These are phyloP conservation scores for Skeletonema marinoi DNA, from an alignment of 108 stramenopile genomes.

Conservation along the genomic window DNA sequence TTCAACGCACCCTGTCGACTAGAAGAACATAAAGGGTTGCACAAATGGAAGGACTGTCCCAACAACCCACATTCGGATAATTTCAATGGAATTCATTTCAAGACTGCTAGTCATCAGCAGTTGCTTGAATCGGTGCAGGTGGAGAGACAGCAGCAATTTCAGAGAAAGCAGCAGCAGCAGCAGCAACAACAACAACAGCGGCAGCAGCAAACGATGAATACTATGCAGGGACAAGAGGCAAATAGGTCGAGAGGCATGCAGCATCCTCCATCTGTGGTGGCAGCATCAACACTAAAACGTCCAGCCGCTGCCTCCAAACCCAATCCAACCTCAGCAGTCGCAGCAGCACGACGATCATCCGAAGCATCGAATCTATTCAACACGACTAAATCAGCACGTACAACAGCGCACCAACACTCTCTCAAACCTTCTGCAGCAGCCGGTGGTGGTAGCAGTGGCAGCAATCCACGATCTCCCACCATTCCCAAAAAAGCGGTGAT, in stretches of 20 bases:
- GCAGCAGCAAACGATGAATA: neutral
- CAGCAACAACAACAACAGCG: too few species aligned
- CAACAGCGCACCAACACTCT: neutral
- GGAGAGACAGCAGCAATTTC: neutral
- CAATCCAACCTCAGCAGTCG: neutral
- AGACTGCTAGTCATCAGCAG: neutral
- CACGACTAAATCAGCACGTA: neutral
- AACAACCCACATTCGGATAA: neutral
- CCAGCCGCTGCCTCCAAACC: neutral
- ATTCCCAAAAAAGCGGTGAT: neutral
- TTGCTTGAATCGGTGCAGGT: neutral
- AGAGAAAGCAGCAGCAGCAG: neutral
- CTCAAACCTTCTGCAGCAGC: neutral
- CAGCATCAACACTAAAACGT: neutral
- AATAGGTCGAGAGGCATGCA: neutral
- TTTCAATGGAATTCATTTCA: neutral
- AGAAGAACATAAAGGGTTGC: neutral
- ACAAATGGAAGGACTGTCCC: neutral
- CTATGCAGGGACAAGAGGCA: neutral
- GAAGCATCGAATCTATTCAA: neutral
- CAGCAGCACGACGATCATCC: neutral
- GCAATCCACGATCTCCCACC: too few species aligned
- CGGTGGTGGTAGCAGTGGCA: neutral
- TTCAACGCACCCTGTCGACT: neutral
- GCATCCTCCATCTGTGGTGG: neutral